Base-by-base conservation (phyloP, 176 grass and related monocot genomes). In the Saccharum spontaneum region DNA sequence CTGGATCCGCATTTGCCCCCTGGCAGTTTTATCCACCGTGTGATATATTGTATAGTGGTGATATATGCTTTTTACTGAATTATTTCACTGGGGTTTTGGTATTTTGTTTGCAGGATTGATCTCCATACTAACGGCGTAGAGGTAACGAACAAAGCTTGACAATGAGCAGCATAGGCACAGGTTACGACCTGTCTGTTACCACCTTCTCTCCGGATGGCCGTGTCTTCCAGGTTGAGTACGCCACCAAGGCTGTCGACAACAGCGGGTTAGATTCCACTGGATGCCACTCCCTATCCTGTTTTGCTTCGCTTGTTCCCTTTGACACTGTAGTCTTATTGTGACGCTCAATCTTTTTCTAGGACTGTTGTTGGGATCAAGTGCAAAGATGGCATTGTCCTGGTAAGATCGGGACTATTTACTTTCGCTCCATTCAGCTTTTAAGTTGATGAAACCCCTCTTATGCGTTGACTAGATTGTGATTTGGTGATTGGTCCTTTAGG, bases 131-230 rank as follows among this genome's bases (percentile, higher is more conserved):
- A 11, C 6, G 17, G 16, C 2, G 1, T 77, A 48, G n/a, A 54
- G 8, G 79, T 69, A 48, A 38, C 38, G 23, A 10, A 61, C 24
- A 8, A 34, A 48, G 8, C 36, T 38, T 66, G 45, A 86, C 77
- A 66, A 97, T 97, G 94, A 97, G 87, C 76, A 97, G 91, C 94
- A 97, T 94, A 88, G 91, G 94, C 83, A 97, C 94, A 49, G 94
- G 94, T 39, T 97, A 97, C 38, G 94, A 97, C 82, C 79, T 97
- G 38, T 97, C 94, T 16, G 94, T 97, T 37, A 94, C 94, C 65
- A 97, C 94, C 71, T 97, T 97, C 89, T 97, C 89, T 60, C 94
- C 91, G 0, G 94, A 97, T 48, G 94, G 94, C 7, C 84, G 94
- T 3, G 94, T 97, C 70, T 97, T 97, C 85, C 94, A 97, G 89